These are phyloP conservation scores for Thelonectria blattea DNA, from an alignment of 2,329 filamentous ascomycete genomes.

Conservation along the genomic window DNA sequence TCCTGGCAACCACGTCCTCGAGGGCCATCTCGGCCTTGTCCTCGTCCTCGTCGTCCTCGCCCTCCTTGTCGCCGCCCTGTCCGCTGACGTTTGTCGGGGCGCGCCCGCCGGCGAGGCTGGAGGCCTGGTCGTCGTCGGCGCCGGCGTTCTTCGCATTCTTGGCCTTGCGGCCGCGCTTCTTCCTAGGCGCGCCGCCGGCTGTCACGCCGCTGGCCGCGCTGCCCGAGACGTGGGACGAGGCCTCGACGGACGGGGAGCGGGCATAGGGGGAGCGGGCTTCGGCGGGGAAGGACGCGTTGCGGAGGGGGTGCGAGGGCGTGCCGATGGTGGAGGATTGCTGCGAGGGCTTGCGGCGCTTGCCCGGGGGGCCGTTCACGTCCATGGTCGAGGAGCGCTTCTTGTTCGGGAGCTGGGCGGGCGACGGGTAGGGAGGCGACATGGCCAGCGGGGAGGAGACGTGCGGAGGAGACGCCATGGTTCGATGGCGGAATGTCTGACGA, in stretches of 20 bases:
- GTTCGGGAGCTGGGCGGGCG: conserved; percentile 54
- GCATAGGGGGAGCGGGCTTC: conserved; percentile 61
- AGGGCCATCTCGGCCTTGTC: conserved; percentile 62
- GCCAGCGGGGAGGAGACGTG: conserved; percentile 56
- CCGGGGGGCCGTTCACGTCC: conserved; percentile 55
- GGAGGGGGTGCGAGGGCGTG: conserved; percentile 68
- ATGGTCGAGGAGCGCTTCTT: conserved; percentile 68
- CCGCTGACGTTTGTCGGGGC: conserved; percentile 53
- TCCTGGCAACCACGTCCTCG: conserved; percentile 64
- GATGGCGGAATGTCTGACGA: neutral
- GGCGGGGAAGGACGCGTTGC: conserved; percentile 82
- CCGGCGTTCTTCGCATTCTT: conserved; percentile 56
- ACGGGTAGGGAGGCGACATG: conserved; percentile 62
- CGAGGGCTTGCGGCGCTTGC: conserved; percentile 76
- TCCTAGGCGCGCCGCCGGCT: conserved; percentile 52
- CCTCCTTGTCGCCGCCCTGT: conserved; percentile 52
- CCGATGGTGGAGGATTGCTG: conserved; percentile 52
- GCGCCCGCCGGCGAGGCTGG: conserved; percentile 50
- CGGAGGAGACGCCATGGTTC: conserved; percentile 62
- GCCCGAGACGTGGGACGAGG: conserved; percentile 64
- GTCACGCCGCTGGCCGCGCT: conserved; percentile 59
- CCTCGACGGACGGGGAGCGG: conserved; percentile 71
- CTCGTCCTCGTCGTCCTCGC: conserved; percentile 64
- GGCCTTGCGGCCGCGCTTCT: conserved; percentile 68
- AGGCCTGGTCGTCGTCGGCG: conserved; percentile 51